Evolutionary conservation across 1,284 basidiomycete genomes (phyloP).

Genomic region (Marasmius sp.): DNA sequence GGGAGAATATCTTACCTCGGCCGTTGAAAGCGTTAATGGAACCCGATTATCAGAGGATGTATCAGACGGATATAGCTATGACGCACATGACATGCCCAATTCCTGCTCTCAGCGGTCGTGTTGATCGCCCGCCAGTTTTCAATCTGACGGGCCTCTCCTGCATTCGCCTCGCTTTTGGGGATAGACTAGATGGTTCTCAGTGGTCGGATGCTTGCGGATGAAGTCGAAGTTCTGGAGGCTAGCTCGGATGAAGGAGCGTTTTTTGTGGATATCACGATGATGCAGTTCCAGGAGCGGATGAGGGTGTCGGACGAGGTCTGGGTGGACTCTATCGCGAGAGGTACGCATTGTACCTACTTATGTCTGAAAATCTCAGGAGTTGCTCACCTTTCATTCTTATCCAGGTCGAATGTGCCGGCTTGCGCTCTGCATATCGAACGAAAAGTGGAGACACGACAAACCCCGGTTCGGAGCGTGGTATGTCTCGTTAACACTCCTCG

Average conservation of each 20-base stretch:
- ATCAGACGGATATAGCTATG: background rate
- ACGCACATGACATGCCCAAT: constrained; percentile 39
- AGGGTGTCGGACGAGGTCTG: constrained; percentile 50
- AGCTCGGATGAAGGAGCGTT: constrained; percentile 54
- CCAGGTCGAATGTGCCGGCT: constrained; percentile 66
- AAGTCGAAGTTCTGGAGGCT: constrained; percentile 49
- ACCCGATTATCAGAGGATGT: background rate
- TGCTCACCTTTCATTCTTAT: background rate
- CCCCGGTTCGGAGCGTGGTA: constrained; percentile 53
- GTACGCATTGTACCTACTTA: no score
- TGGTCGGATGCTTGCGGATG: constrained; percentile 47
- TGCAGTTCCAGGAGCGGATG: constrained; percentile 70
- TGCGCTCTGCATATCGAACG: constrained; percentile 44
- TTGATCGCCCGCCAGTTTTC: constrained; percentile 16
- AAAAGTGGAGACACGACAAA: constrained; percentile 13
- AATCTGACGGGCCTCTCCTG: constrained; percentile 28
- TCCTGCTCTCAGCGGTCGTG: constrained; percentile 60
- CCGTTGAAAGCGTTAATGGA: background rate
- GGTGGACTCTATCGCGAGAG: constrained; percentile 68
- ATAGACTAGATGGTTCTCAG: constrained; percentile 61
- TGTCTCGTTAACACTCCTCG: constrained; percentile 50
- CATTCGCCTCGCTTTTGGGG: constrained; percentile 48
- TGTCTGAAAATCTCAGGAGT: background rate
- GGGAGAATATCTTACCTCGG: background rate
- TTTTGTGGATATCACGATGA: constrained; percentile 50